Evolutionary conservation across 345 rosid species (phyloP).

Genomic region (Brassica rapa): DNA sequence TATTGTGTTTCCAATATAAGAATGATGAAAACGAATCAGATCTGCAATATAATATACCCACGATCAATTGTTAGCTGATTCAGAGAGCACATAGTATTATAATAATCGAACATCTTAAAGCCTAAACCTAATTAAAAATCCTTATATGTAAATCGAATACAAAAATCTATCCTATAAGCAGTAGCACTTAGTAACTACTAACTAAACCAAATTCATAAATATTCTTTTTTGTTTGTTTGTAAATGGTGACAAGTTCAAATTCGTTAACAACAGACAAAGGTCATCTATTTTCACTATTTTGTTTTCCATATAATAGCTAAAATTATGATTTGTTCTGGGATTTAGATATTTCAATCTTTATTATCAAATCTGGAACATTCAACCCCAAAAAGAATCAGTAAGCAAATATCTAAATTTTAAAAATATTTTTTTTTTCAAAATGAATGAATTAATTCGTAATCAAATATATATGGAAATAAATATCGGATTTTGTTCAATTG

Average conservation of each 20-base stretch:
- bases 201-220: too few relatives aligned
- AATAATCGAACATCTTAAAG: background rate
- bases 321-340: background rate
- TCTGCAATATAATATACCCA: constrained; percentile 1
- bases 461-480: background rate
- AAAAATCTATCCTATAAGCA: too few relatives aligned
- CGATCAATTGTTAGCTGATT: constrained; percentile 33
- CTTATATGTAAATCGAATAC: background rate
- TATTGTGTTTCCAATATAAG: background rate
- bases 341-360: background rate
- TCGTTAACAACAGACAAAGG: background rate
- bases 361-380: background rate
- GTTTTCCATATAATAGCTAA: background rate
- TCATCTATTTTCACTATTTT: background rate
- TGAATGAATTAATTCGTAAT: too few relatives aligned
- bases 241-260: background rate
- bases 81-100: constrained; percentile 20
- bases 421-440: too few relatives aligned
- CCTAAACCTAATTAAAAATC: background rate
- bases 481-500: background rate
- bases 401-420: too few relatives aligned
- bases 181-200: too few relatives aligned
- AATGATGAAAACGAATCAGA: constrained; percentile 1
- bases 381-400: too few relatives aligned
- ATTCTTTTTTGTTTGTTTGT: background rate